Base-by-base conservation (phyloP, 2,329 filamentous ascomycete species). In the Phialophora expanda region DNA sequence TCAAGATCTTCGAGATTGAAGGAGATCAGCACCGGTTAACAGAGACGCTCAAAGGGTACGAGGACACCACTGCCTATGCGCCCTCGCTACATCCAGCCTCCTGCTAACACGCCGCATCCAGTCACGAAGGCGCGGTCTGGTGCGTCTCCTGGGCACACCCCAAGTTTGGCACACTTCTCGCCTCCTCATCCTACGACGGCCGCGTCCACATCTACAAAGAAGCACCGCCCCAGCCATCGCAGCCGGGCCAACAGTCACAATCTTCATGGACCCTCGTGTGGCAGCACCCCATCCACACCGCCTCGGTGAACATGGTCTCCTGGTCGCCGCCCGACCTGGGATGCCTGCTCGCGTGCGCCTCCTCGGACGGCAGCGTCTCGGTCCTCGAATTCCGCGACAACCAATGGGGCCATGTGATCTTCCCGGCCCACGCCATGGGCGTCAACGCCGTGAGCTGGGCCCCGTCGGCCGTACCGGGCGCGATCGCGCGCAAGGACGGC, bases 121-220 rank as follows among this genome's bases (percentile, higher is more conserved):
- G 94, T 71, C 95, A 99, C 77, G 95, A 99, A 79, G 94, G 94
- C 69, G 93, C 95, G 41, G 94, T 99, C 66, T 99, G 95, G 95
- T 96, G 92, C 78, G 92, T 98, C 66, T 90, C 93, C 74, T 99
- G 95, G 95, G 93, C 94, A 56, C 95, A 99, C 77, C 95, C 95
- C 69, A 98, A 99, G 78, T 98, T 96, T 80, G 95, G 95, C 82
- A 97, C 94, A 78, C 97, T 99, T 76, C 89, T 99, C 67, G 95
- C 95, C 63, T 96, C 92, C 69, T 92, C 93, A 59, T 92, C 91
- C 71, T 99, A 97, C 82, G 95, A 99, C 80, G 95, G 94, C 80
- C 97, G 97, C 80, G 94, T 99, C 71, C 89, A 98, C 78, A 96
- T 99, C 84, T 99, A 94, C 93, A 92, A 93, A 78, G 95, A 99